Evolutionary conservation across 2,329 filamentous ascomycete genomes (phyloP).

Genomic region (Fusarium sp.): DNA sequence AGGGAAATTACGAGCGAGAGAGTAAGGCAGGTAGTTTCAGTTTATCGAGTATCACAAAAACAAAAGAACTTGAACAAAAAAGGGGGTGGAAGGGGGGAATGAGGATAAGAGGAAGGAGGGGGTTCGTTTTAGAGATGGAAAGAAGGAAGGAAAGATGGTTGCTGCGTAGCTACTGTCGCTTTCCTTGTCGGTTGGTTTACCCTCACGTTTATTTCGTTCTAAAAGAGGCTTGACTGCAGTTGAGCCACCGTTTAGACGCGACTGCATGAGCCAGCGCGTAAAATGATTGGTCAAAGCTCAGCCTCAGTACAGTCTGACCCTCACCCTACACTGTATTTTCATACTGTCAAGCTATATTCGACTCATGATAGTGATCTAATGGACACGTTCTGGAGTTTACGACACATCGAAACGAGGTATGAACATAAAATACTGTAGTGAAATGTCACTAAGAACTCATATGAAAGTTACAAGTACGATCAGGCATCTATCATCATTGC

Average conservation of each 20-base stretch:
- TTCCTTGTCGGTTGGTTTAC: constrained; percentile 26
- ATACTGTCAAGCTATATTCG: not conserved
- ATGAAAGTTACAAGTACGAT: not conserved
- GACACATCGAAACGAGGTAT: not conserved
- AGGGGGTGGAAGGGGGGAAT: constrained; percentile 4
- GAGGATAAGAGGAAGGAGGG: constrained; percentile 15
- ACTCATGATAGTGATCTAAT: not conserved
- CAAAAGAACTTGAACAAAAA: constrained; percentile 11
- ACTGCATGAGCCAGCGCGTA: constrained; percentile 24
- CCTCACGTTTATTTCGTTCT: constrained; percentile 26
- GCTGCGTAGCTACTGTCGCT: constrained; percentile 16
- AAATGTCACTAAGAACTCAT: not conserved
- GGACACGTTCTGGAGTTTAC: no score
- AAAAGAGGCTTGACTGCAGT: constrained; percentile 34
- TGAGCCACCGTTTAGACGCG: constrained; percentile 47
- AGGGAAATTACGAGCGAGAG: constrained; percentile 27
- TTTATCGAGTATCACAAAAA: constrained; percentile 32
- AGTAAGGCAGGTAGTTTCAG: constrained; percentile 7
- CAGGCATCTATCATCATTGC: constrained; percentile 12
- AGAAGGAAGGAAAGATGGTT: constrained; percentile 16
- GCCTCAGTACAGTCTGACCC: not conserved
- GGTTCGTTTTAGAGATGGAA: constrained; percentile 15
- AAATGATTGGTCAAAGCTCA: constrained; percentile 44
- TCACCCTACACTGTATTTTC: constrained; percentile 2
- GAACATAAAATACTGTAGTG: not conserved